Conservation (phyloP, 306 rosid genomes). For the Cucumis cinereus region DNA sequence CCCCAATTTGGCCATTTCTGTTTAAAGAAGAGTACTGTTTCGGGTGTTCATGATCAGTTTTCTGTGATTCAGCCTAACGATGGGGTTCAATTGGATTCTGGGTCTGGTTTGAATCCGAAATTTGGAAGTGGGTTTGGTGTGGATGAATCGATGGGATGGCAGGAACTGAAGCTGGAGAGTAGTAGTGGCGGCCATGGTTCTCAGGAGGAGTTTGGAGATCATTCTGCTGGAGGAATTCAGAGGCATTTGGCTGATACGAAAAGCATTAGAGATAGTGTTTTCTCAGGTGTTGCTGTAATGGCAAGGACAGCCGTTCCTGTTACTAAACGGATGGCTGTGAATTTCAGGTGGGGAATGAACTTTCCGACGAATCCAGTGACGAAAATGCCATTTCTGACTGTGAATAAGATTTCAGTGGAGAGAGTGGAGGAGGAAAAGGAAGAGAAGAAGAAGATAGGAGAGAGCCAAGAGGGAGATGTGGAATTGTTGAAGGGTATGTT, state of each 20-base stretch:
- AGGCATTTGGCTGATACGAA: conserved; percentile 21
- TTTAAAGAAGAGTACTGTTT: conserved; percentile 40
- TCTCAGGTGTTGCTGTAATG: conserved; percentile 43
- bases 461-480: conserved; percentile 21
- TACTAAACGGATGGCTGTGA: conserved; percentile 33
- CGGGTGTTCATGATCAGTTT: conserved; percentile 16
- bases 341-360: conserved; percentile 55
- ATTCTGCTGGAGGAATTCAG: conserved; percentile 13
- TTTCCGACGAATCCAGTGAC: conserved; percentile 27
- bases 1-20: conserved; percentile 72
- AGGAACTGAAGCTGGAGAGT: conserved; percentile 62
- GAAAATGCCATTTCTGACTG: conserved; percentile 43
- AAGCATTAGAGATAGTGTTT: conserved; percentile 22
- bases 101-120: conserved; percentile 13
- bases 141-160: conserved; percentile 41
- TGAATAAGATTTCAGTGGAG: conserved; percentile 64
- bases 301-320: conserved; percentile 48
- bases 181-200: conserved; percentile 7
- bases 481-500: conserved; percentile 46
- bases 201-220: conserved; percentile 7
- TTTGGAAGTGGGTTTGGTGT: conserved; percentile 24
- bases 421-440: conserved; percentile 32
- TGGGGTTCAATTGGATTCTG: conserved; percentile 8
- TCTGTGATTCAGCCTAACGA: conserved; percentile 15
- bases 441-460: conserved; percentile 19